Evolutionary conservation across 163 green algal genomes (phyloP).

Genomic region (Prototheca cutis): DNA sequence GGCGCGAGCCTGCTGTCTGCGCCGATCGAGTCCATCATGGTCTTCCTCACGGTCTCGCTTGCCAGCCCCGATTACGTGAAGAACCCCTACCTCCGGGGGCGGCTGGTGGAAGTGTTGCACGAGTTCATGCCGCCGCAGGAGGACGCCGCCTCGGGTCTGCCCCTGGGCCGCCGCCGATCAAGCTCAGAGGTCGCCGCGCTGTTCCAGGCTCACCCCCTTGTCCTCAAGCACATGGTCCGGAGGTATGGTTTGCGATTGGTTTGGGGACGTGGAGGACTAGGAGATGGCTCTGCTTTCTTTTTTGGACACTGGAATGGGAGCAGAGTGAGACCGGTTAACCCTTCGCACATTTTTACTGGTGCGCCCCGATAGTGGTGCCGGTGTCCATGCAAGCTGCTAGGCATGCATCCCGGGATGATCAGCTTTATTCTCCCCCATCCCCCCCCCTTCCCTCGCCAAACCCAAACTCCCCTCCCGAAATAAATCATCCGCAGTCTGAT

Average conservation of each 20-base stretch:
- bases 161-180: background rate
- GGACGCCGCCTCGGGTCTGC: background rate
- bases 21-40: conserved; percentile 53
- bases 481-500: conserved; percentile 69
- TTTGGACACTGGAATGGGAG: no score
- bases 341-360: no score
- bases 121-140: conserved; percentile 46
- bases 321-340: no score
- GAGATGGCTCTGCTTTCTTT: no score
- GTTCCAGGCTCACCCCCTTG: conserved; percentile 64
- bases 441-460: background rate
- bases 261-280: no score
- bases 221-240: conserved; percentile 60
- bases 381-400: background rate
- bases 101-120: conserved; percentile 54
- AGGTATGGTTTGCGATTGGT: background rate
- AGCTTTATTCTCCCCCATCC: background rate
- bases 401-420: no score
- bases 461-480: conserved; percentile 4
- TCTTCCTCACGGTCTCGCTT: conserved; percentile 56
- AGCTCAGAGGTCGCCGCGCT: conserved; percentile 16
- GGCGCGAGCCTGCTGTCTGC: background rate
- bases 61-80: conserved; percentile 56
- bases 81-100: conserved; percentile 70
- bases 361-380: background rate